Evolutionary conservation across 164 flowering plant species (phyloP).

Genomic region (Houttuynia cordata): DNA sequence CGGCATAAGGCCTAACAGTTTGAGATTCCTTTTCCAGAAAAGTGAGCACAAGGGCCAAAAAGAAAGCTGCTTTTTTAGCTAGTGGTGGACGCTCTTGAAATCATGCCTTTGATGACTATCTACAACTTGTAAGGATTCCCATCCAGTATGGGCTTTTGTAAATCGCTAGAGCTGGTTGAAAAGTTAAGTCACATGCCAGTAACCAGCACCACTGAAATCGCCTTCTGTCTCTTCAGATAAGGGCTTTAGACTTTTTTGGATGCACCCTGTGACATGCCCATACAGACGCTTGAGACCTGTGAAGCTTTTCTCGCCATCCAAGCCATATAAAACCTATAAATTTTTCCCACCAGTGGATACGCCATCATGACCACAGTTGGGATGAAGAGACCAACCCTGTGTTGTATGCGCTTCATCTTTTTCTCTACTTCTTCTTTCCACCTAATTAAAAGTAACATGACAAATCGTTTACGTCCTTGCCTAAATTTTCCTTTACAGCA

Average conservation of each 20-base stretch:
- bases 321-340: not conserved
- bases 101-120: conserved; percentile 14
- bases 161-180: not conserved
- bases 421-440: not conserved
- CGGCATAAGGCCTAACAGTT: not conserved
- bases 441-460: not conserved
- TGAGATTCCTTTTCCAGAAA: conserved; percentile 8
- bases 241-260: not conserved
- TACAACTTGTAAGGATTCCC: conserved; percentile 8
- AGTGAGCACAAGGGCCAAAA: conserved; percentile 9
- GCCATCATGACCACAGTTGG: not conserved
- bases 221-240: conserved; percentile 2
- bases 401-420: no score
- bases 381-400: not conserved
- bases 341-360: not conserved
- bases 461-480: not conserved
- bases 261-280: conserved; percentile 5
- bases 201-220: conserved; percentile 5
- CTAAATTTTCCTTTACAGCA: no score
- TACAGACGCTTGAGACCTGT: conserved; percentile 8
- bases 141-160: conserved; percentile 5
- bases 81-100: conserved; percentile 11
- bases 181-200: conserved; percentile 15
- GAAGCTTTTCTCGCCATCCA: conserved; percentile 4
- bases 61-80: conserved; percentile 8